Base-by-base conservation (phyloP, 2,329 filamentous ascomycete genomes). In the Alternaria triticina region DNA sequence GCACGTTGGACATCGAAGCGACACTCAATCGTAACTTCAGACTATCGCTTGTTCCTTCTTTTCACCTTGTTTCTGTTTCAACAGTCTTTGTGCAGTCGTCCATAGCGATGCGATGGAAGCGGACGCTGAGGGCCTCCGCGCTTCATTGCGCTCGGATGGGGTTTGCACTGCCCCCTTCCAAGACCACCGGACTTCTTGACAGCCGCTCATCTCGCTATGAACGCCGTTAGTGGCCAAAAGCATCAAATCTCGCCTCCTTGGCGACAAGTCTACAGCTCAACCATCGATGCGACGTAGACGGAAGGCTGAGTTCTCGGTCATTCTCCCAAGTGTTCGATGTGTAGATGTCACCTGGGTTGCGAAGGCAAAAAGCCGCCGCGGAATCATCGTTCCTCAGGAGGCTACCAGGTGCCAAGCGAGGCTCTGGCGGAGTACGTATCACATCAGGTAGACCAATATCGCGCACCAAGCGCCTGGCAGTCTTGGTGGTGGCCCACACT, bases 111-210 rank as follows among this genome's bases (percentile, higher is more conserved):
- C 13, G 20, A 40, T 52, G 49, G 28, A 11, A 52, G 49, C 49
- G 45, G 36, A 59, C 22, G 54, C 23, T 43, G 33, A 40, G 52
- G 54, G 54, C 45, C 40, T 59, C 54, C 40, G 55, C 33, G 59
- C 57, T 43, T 43, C 50, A 25, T 25, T 27, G 50, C 50, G 60
- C 56, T 55, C 27, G 52, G 56, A 49, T 54, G 51, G 45, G 33
- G 17, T 56, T 49, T 66, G 64, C 64, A 66, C 64, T 66, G 64
- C 64, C 64, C 64, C 61, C 52, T 60, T 63, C 57, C 61, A 64
- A 63, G 54, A 61, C 46, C 54, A 45, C 61, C 61, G 57, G 54
- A 22, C 44, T 52, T 52, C 57, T 64, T 64, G 57, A 54, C 33
- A 54, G 50, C 51, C 57, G 57, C 56, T 40, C 54, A 61, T 64